Evolutionary conservation across 2,329 filamentous ascomycete genomes (phyloP).

Genomic region (Coniochaeta sp.): DNA sequence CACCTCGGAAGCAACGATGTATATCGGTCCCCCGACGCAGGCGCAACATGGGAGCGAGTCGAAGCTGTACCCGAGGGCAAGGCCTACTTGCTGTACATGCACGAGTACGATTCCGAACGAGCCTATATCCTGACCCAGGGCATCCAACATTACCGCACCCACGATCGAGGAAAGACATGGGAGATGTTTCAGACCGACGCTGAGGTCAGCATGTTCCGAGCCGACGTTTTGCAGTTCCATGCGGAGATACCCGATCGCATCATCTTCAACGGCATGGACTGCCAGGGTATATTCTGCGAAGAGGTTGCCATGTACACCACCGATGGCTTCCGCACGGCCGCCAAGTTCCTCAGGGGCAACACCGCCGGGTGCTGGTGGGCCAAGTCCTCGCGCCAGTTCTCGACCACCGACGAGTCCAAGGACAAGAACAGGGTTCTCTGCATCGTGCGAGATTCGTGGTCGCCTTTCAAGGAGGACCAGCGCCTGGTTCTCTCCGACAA

Average conservation of each 20-base stretch:
- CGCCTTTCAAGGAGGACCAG: slow-evolving; percentile 64
- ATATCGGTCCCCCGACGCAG: slow-evolving; percentile 75
- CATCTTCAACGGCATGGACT: slow-evolving; percentile 72
- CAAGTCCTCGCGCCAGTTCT: slow-evolving; percentile 66
- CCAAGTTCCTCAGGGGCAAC: slow-evolving; percentile 57
- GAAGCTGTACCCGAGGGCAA: slow-evolving; percentile 56
- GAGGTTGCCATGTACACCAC: slow-evolving; percentile 67
- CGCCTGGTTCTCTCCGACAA: slow-evolving; percentile 74
- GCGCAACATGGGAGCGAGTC: slow-evolving; percentile 65
- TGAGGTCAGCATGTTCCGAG: slow-evolving; percentile 45
- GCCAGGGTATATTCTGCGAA: slow-evolving; percentile 54
- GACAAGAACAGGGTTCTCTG: slow-evolving; percentile 72
- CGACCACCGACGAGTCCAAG: slow-evolving; percentile 55
- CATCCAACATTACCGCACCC: slow-evolving; percentile 72
- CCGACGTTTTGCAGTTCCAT: slow-evolving; percentile 64
- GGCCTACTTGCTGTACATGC: slow-evolving; percentile 59
- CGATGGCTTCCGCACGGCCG: slow-evolving; percentile 69
- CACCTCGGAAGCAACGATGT: slow-evolving; percentile 57
- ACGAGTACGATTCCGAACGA: slow-evolving; percentile 68
- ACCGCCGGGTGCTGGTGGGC: slow-evolving; percentile 84
- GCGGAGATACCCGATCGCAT: slow-evolving; percentile 77
- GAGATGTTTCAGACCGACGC: slow-evolving; percentile 58
- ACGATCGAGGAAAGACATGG: slow-evolving; percentile 79
- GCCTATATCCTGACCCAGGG: slow-evolving; percentile 72
- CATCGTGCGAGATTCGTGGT: slow-evolving; percentile 66